Base-by-base conservation (phyloP, 306 rosid species). In the Prosopis cineraria region DNA sequence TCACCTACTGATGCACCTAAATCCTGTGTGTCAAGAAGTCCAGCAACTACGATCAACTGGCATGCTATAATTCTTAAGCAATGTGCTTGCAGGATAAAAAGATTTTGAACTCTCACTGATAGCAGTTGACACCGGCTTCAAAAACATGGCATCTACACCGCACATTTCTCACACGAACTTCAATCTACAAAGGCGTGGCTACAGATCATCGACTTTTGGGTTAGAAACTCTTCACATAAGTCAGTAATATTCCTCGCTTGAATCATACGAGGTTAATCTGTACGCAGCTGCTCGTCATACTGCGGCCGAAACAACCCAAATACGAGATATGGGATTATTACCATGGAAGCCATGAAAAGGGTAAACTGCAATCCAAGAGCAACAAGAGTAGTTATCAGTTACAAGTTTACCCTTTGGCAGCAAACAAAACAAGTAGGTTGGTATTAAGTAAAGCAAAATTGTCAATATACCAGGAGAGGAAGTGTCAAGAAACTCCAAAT, bases 311-410 rank as follows among this genome's bases (percentile, higher is more conserved):
- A 89, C 60, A 80, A 91, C 86, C 91, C 96, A 36, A 91, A 85
- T 78, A 89, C 79, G 59, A 93, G 82, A 88, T 80, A 85, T 50
- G 98, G 99, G 81, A 90, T 84, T 81, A 90, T 87, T 75, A 96
- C 91, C 98, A 91, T 96, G 91, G 89, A 83, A 62, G 97, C 96
- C 98, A 96, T 96, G 89, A 96, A 96, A 74, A 93, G 85, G 7
- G 99, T 93, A 82, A 93, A 96, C 99, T 96, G 99, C 93, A 90
- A 37, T 31, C 75, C 3, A 71, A 77, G 53, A 84, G 62, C 58
- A 80, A 72, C 62, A n/a, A 72, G 5, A 65, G 77, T 62, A 59
- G 82, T 80, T 36, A 75, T 71, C 70, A 78, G 70, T 72, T 68
- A 80, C 63, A 78, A 16, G 59, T 73, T 73, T 65, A 52, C 52